Percentiles rank a stretch among this genome's conserved stretches.
Evolutionary conservation across 148 eudicot species (phyloP).

Genomic region (Cornus controversa): DNA sequence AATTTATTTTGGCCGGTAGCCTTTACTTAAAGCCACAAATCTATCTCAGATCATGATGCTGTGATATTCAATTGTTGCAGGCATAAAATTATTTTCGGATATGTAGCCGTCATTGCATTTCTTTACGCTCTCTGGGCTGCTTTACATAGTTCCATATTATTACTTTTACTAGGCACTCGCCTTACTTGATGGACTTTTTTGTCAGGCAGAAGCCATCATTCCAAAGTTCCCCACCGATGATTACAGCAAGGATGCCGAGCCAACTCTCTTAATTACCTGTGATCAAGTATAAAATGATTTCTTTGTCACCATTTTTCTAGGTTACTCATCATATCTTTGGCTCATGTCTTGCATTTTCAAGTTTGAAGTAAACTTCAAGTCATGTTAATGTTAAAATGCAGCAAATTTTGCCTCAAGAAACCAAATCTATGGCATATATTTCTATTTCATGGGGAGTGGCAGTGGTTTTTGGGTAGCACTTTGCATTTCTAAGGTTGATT

Average conservation of each 20-base stretch:
- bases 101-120: background rate
- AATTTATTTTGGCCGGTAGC: background rate
- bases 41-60: background rate
- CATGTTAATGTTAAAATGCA: background rate
- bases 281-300: slow-evolving; percentile 67
- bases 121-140: background rate
- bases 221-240: slow-evolving; percentile 49
- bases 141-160: background rate
- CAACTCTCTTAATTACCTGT: slow-evolving; percentile 73
- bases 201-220: slow-evolving; percentile 69
- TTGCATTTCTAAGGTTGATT: background rate
- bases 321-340: background rate
- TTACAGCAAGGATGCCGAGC: slow-evolving; percentile 54
- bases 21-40: background rate
- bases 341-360: slow-evolving; percentile 8
- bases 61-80: background rate
- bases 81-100: background rate
- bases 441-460: background rate
- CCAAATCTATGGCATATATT: background rate
- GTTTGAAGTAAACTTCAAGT: background rate
- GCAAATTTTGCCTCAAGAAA: background rate
- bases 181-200: slow-evolving; percentile 29
- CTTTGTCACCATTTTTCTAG: slow-evolving; percentile 2
- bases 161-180: background rate
- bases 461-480: background rate